Evolutionary conservation across 306 rosid species (phyloP).

Genomic region (Quercus aquifolioides): DNA sequence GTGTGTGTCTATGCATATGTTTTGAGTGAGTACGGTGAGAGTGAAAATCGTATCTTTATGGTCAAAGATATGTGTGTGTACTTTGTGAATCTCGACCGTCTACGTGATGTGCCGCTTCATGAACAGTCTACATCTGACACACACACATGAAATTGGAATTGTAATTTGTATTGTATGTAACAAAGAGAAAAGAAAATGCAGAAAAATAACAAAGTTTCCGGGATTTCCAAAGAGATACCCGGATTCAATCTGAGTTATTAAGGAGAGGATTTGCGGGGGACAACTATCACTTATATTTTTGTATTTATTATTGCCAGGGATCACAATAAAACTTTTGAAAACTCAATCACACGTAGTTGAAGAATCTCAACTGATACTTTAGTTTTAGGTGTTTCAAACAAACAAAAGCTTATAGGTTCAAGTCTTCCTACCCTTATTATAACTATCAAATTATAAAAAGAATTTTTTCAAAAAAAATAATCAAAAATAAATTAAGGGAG

Average conservation of each 20-base stretch:
- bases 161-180: too few species aligned
- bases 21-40: background rate
- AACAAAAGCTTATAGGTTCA: too few species aligned
- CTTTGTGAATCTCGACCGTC: background rate
- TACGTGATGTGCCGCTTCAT: background rate
- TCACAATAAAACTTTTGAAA: too few species aligned
- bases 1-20: background rate
- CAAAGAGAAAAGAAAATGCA: background rate
- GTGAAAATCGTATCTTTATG: background rate
- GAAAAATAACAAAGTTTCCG: background rate
- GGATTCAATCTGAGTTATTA: background rate
- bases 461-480: too few species aligned
- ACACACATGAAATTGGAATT: background rate
- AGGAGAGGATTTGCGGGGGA: background rate
- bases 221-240: background rate
- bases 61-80: background rate
- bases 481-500: too few species aligned
- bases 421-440: too few species aligned
- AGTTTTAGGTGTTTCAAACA: too few species aligned
- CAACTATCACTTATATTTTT: too few species aligned
- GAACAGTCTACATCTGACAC: background rate
- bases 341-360: too few species aligned
- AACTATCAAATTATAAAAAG: too few species aligned
- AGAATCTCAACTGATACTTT: too few species aligned
- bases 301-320: too few species aligned